Evolutionary conservation across 108 stramenopile genomes (phyloP).

Genomic region (Cyclotella kingstonii): DNA sequence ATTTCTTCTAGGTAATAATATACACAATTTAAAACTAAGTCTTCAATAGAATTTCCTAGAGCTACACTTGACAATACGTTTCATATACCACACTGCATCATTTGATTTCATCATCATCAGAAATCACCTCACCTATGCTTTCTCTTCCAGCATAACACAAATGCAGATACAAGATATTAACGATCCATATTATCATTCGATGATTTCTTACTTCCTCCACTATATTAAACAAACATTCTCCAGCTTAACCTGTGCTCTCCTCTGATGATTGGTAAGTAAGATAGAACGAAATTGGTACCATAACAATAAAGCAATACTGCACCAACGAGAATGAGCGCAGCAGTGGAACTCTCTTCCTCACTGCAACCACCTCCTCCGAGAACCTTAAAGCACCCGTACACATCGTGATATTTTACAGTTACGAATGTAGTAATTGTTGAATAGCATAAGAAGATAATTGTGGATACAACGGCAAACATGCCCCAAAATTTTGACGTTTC

Average conservation of each 20-base stretch:
- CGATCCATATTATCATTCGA: background rate
- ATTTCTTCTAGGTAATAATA: conserved; percentile 23
- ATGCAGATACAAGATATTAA: background rate
- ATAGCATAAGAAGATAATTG: conserved; percentile 33
- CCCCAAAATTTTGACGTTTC: conserved; percentile 36
- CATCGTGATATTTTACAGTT: conserved; percentile 40
- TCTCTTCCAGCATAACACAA: too few species aligned
- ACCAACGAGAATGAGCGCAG: conserved; percentile 24
- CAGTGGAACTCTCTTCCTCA: conserved; percentile 27
- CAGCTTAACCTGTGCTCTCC: conserved; percentile 35
- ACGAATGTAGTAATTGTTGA: conserved; percentile 40
- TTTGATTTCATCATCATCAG: too few species aligned
- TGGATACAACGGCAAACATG: conserved; percentile 21
- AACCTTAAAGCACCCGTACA: conserved; percentile 40
- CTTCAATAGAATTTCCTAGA: too few species aligned
- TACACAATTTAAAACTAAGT: too few species aligned
- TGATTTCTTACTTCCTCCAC: too few species aligned
- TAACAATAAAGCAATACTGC: conserved; percentile 37
- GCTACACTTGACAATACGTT: too few species aligned
- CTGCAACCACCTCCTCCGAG: conserved; percentile 41
- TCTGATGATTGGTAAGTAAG: conserved; percentile 38
- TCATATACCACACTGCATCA: too few species aligned
- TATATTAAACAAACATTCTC: conserved; percentile 26
- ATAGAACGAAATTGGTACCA: conserved; percentile 40
- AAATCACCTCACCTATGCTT: too few species aligned